These are phyloP conservation scores for Entelexis paramagnoliae DNA, from an alignment of 1,139 yeast genomes.

Conservation along the genomic window DNA sequence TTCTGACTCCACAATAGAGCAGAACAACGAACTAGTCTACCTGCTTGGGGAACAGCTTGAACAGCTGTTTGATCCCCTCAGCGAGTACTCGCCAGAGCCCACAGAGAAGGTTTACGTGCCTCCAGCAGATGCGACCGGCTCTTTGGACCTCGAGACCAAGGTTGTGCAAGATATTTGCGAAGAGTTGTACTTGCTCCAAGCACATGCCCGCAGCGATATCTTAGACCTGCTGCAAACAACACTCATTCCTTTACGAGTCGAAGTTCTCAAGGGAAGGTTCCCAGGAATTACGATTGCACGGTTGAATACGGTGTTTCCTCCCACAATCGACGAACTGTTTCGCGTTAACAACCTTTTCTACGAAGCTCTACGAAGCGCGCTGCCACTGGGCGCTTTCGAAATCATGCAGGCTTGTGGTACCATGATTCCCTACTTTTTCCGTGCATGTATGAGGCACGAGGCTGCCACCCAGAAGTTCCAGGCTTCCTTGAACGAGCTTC, in stretches of 20 bases:
- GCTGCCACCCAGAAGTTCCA: slow-evolving; percentile 65
- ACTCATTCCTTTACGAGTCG: slow-evolving; percentile 65
- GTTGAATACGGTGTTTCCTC: slow-evolving; percentile 75
- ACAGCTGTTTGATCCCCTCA: slow-evolving; percentile 75
- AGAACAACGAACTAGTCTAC: slow-evolving; percentile 63
- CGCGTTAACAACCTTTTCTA: slow-evolving; percentile 75
- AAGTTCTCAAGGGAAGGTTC: slow-evolving; percentile 48
- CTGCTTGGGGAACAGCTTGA: slow-evolving; percentile 76
- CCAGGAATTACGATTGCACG: slow-evolving; percentile 44
- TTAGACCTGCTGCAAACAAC: slow-evolving; percentile 68
- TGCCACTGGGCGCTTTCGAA: slow-evolving; percentile 60
- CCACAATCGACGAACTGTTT: slow-evolving; percentile 88
- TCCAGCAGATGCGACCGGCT: background rate
- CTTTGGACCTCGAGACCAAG: slow-evolving; percentile 26
- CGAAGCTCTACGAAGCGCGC: slow-evolving; percentile 60
- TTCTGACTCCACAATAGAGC: slow-evolving; percentile 42
- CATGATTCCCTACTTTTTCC: slow-evolving; percentile 79
- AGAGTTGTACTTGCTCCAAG: slow-evolving; percentile 61
- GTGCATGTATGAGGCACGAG: slow-evolving; percentile 86
- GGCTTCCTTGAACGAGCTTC: slow-evolving; percentile 34
- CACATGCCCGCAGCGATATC: slow-evolving; percentile 59
- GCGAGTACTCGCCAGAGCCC: slow-evolving; percentile 85
- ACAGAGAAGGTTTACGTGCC: slow-evolving; percentile 57
- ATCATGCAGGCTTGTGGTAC: slow-evolving; percentile 66
- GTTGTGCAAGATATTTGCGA: slow-evolving; percentile 42